Evolutionary conservation across 768 basidiomycete species (phyloP).

Genomic region (Agaricus subrufescens): DNA sequence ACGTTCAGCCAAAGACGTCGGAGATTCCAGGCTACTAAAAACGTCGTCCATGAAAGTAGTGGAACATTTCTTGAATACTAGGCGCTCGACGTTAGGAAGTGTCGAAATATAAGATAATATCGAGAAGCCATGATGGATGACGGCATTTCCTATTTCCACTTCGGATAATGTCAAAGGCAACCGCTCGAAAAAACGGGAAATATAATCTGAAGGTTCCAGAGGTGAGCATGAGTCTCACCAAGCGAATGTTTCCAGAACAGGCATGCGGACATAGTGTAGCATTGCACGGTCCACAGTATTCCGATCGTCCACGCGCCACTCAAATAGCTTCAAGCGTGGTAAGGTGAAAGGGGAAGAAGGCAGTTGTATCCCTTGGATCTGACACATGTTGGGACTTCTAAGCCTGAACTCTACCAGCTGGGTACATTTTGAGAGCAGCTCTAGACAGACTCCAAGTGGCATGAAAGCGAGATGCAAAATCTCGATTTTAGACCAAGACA

Average conservation of each 20-base stretch:
- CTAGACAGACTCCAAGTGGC: not conserved
- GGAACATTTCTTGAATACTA: too few relatives aligned
- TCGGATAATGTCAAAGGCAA: too few relatives aligned
- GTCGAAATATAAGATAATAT: too few relatives aligned
- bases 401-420: not conserved
- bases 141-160: too few relatives aligned
- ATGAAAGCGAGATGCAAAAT: not conserved
- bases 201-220: too few relatives aligned
- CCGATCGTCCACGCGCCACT: not conserved
- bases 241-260: not conserved
- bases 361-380: not conserved
- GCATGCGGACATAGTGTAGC: not conserved
- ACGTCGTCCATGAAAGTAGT: too few relatives aligned
- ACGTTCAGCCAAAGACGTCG: too few relatives aligned
- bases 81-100: too few relatives aligned
- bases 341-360: not conserved
- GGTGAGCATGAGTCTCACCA: not conserved
- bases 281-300: not conserved
- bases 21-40: too few relatives aligned
- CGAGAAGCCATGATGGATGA: too few relatives aligned
- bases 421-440: not conserved
- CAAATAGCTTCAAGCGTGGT: not conserved
- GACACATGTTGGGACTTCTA: too few relatives aligned
- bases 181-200: too few relatives aligned
- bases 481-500: not conserved